phyloP scores from a whole-genome alignment of 2,329 filamentous ascomycete genomes.

The Neurospora sp. region DNA sequence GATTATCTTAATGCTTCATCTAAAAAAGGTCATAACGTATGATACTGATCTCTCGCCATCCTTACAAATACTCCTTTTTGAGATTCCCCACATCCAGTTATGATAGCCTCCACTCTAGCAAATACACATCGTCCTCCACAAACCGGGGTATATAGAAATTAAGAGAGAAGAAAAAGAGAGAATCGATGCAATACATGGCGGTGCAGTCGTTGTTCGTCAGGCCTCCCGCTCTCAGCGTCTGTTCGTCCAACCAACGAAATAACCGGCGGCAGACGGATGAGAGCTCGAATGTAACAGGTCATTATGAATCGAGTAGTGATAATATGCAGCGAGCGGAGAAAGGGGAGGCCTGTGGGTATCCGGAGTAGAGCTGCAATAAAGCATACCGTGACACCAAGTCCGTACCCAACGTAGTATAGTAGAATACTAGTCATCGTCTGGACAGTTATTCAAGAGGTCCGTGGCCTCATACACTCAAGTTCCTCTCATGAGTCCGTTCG shows the following conservation, averaged over 20 bases:
- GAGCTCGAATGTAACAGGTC: not conserved
- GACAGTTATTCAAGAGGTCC: slow-evolving; percentile 21
- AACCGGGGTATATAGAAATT: not conserved
- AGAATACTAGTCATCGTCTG: slow-evolving; percentile 20
- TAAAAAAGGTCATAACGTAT: not conserved
- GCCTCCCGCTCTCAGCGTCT: not conserved
- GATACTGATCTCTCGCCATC: not conserved
- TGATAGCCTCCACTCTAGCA: not conserved
- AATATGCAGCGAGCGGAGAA: not conserved
- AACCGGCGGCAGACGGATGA: not conserved
- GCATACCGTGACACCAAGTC: slow-evolving; percentile 19
- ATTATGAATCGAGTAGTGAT: not conserved
- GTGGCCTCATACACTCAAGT: slow-evolving; percentile 17
- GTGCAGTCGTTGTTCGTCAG: not conserved
- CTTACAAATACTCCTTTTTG: not conserved
- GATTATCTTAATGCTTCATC: not conserved
- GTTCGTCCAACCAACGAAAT: not conserved
- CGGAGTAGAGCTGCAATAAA: slow-evolving; percentile 5
- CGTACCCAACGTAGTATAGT: slow-evolving; percentile 19
- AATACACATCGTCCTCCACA: not conserved
- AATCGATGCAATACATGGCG: not conserved
- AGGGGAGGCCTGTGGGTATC: not conserved
- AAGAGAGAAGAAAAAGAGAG: not conserved
- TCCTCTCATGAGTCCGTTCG: slow-evolving; percentile 17
- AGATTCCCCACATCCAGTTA: not conserved